These are phyloP conservation scores for Sarcodon aspratus DNA, from an alignment of 768 basidiomycete species.

Conservation along the genomic window DNA sequence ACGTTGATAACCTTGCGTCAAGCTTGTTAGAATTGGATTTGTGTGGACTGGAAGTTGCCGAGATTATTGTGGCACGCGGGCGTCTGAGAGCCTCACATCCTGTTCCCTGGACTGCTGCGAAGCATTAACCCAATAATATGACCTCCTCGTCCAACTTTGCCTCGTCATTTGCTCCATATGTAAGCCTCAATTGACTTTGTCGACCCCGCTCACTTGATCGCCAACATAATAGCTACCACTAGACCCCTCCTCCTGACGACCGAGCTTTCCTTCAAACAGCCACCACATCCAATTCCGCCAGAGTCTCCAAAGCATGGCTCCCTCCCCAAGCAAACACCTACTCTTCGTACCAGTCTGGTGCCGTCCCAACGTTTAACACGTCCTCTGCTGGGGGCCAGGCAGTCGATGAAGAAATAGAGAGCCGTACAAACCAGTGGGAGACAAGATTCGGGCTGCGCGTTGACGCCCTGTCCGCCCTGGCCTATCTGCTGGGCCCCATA, in stretches of 20 bases:
- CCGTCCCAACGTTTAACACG: constrained; percentile 42
- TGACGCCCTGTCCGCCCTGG: constrained; percentile 50
- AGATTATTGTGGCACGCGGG: too few species aligned
- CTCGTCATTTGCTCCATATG: constrained; percentile 53
- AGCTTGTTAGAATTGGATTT: too few species aligned
- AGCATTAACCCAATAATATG: too few species aligned
- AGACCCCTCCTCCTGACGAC: constrained; percentile 55
- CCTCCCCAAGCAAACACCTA: constrained; percentile 21
- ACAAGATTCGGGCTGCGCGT: constrained; percentile 57
- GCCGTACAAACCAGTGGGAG: constrained; percentile 51
- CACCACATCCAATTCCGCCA: constrained; percentile 17
- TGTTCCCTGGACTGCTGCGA: too few species aligned
- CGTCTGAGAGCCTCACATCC: too few species aligned
- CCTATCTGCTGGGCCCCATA: constrained; percentile 60
- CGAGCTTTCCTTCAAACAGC: constrained; percentile 18
- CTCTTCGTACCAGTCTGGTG: constrained; percentile 63
- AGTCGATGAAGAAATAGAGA: constrained; percentile 26
- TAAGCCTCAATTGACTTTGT: constrained; percentile 16
- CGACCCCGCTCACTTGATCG: not conserved
- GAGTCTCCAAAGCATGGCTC: constrained; percentile 37
- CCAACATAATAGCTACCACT: constrained; percentile 2
- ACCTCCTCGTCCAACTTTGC: constrained; percentile 30
- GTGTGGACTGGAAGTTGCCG: too few species aligned
- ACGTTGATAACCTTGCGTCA: too few species aligned
- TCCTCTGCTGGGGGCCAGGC: constrained; percentile 28